These are phyloP conservation scores for Cicer chorassanicum DNA, from an alignment of 306 rosid species.

Conservation along the genomic window DNA sequence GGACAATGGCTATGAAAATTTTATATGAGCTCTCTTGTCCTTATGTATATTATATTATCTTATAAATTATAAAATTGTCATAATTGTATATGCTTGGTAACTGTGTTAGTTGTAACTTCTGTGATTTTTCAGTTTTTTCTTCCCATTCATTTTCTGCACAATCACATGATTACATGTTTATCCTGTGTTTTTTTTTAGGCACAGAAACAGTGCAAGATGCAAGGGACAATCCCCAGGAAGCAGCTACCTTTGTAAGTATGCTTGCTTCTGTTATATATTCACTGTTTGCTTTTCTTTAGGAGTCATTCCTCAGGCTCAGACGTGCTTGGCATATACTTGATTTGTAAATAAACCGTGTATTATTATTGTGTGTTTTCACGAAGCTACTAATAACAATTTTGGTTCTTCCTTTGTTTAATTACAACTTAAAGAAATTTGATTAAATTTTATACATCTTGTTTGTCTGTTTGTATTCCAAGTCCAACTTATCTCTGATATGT, in stretches of 20 bases:
- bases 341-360: background rate
- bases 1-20: background rate
- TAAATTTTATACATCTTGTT: background rate
- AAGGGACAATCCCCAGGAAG: constrained; percentile 49
- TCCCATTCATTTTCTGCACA: background rate
- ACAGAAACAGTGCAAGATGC: constrained; percentile 58
- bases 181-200: constrained; percentile 16
- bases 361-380: constrained; percentile 4
- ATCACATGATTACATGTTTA: constrained; percentile 11
- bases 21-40: background rate
- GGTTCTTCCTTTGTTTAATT: background rate
- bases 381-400: background rate
- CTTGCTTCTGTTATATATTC: constrained; percentile 37
- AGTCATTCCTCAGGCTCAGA: background rate
- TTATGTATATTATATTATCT: background rate
- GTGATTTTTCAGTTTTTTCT: background rate
- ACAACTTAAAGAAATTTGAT: constrained; percentile 19
- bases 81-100: background rate
- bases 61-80: background rate
- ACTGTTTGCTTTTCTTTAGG: background rate
- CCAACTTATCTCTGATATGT: background rate
- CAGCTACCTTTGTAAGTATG: constrained; percentile 58
- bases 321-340: background rate
- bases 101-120: constrained; percentile 12
- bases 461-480: background rate